phyloP scores from a whole-genome alignment of 1,139 yeast genomes.

The Blastobotrys aristatus region DNA sequence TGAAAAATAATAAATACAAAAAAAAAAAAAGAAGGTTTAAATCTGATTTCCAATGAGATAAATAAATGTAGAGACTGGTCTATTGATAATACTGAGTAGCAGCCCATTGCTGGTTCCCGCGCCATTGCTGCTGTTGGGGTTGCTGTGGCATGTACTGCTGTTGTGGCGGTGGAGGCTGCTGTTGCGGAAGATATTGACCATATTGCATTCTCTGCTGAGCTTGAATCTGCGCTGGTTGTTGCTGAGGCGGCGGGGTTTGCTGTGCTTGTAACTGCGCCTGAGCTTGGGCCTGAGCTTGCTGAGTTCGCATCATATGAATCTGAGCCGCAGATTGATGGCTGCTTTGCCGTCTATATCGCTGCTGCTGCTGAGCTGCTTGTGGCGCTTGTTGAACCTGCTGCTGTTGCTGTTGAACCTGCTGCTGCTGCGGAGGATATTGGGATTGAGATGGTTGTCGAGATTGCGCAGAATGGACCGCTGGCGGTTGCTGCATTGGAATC shows the following conservation, averaged over 20 bases:
- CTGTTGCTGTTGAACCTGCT: constrained; percentile 2
- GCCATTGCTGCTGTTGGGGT: neutral
- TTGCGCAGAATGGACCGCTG: constrained; percentile 8
- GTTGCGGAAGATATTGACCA: constrained; percentile 11
- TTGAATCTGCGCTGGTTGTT: constrained; percentile 10
- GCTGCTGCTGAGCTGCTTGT: neutral
- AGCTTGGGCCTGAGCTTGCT: constrained; percentile 5
- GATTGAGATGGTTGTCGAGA: neutral
- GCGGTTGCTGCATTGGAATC: constrained; percentile 25
- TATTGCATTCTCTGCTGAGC: constrained; percentile 12
- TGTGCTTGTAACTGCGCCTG: constrained; percentile 12
- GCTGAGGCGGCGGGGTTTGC: constrained; percentile 9
- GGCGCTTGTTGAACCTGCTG: neutral
- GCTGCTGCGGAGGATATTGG: constrained; percentile 8
- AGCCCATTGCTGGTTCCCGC: neutral
- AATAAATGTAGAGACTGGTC: too few relatives aligned
- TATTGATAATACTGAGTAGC: neutral
- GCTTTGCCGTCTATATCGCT: neutral
- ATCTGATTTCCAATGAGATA: too few relatives aligned
- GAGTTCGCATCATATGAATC: neutral
- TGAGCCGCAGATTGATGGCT: neutral
- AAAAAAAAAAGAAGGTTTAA: neutral
- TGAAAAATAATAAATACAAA: neutral
- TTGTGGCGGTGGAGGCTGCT: neutral
- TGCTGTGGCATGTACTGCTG: neutral